These are phyloP conservation scores for Vachellia collinsii DNA, from an alignment of 306 rosid genomes.

Conservation along the genomic window DNA sequence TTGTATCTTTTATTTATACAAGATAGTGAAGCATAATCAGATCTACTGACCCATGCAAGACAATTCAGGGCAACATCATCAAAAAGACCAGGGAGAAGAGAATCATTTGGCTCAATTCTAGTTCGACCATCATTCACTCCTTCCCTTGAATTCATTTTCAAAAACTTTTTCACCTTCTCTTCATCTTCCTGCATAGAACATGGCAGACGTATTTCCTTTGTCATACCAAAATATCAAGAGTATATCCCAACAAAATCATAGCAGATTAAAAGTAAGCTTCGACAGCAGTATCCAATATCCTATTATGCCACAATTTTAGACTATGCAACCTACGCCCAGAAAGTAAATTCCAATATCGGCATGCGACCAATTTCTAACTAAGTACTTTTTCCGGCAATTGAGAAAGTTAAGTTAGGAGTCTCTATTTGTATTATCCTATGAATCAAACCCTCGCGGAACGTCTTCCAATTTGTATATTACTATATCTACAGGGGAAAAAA, in stretches of 20 bases:
- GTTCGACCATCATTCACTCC: slow-evolving; percentile 63
- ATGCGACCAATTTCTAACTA: slow-evolving; percentile 47
- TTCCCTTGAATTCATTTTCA: slow-evolving; percentile 36
- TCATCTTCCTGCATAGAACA: slow-evolving; percentile 40
- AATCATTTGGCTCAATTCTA: slow-evolving; percentile 60
- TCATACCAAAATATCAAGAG: slow-evolving; percentile 45
- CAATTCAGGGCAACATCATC: slow-evolving; percentile 74
- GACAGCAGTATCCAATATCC: slow-evolving; percentile 4
- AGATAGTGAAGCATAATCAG: slow-evolving; percentile 61
- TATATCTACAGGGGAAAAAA: slow-evolving; percentile 29
- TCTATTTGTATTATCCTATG: slow-evolving; percentile 16
- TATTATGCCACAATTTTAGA: slow-evolving; percentile 16
- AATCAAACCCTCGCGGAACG: slow-evolving; percentile 12
- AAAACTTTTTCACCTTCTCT: slow-evolving; percentile 35
- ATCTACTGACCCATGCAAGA: slow-evolving; percentile 65
- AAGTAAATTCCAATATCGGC: slow-evolving; percentile 41
- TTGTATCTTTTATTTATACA: slow-evolving; percentile 59
- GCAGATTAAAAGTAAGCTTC: slow-evolving; percentile 32
- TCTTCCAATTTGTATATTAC: slow-evolving; percentile 28
- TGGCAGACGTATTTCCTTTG: slow-evolving; percentile 34
- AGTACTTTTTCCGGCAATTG: slow-evolving; percentile 37
- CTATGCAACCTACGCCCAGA: slow-evolving; percentile 38
- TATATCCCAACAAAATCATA: slow-evolving; percentile 40
- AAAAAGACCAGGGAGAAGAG: slow-evolving; percentile 66
- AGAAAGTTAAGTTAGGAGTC: slow-evolving; percentile 21